These are phyloP conservation scores for Pseudogymnoascus pannorum DNA, from an alignment of 2,329 filamentous ascomycete species.

Conservation along the genomic window DNA sequence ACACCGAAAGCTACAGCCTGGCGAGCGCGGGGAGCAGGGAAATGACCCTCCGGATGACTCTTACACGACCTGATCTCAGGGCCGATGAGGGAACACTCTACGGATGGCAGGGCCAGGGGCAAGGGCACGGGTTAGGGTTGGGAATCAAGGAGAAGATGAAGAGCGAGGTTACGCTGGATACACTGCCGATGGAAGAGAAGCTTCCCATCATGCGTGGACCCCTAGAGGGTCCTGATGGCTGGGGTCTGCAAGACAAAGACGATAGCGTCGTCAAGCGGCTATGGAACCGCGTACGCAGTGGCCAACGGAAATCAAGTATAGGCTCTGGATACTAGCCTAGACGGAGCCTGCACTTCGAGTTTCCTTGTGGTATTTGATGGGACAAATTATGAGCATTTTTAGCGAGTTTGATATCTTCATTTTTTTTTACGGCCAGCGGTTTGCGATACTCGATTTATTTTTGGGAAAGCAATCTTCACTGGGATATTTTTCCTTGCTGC, in stretches of 20 bases:
- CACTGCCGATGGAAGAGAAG: conserved; percentile 47
- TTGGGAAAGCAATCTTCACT: background rate
- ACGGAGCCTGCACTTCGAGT: background rate
- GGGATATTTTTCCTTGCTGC: conserved; percentile 2
- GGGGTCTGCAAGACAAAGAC: conserved; percentile 39
- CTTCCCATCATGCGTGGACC: conserved; percentile 39
- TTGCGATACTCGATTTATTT: conserved; percentile 1
- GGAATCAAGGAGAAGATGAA: conserved; percentile 22
- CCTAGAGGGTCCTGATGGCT: conserved; percentile 31
- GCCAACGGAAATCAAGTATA: background rate
- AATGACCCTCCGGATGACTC: conserved; percentile 94
- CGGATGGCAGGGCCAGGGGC: conserved; percentile 48
- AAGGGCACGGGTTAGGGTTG: conserved; percentile 11
- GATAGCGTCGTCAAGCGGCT: conserved; percentile 53
- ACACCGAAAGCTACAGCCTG: conserved; percentile 38
- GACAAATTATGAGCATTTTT: conserved; percentile 5
- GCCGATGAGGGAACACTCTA: conserved; percentile 66
- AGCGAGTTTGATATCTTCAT: background rate
- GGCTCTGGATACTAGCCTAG: conserved; percentile 1
- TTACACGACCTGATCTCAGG: conserved; percentile 81
- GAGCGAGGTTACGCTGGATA: conserved; percentile 46
- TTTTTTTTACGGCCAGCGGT: conserved; percentile 1
- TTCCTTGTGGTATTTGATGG: background rate
- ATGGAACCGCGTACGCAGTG: conserved; percentile 40
- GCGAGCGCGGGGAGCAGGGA: conserved; percentile 60